A percentile compares a stretch with the other conserved stretches of the same genome.
These are phyloP conservation scores for Rhodotorula sp. DNA, from an alignment of 1,284 basidiomycete species.

Conservation along the genomic window DNA sequence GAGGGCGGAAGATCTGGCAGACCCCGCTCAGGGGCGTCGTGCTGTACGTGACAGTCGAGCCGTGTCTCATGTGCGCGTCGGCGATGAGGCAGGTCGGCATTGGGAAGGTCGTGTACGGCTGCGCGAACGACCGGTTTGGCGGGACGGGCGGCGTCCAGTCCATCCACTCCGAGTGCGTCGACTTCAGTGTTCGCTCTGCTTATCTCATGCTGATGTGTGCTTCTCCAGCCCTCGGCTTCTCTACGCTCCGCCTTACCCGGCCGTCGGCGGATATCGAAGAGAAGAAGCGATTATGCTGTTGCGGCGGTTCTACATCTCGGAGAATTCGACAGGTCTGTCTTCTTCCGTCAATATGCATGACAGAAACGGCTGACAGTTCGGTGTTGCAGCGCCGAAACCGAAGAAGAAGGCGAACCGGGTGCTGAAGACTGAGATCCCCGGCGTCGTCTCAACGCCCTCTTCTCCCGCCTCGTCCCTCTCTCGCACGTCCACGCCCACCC, in stretches of 20 bases:
- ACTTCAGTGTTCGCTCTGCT: background rate
- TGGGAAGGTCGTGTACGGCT: constrained; percentile 86
- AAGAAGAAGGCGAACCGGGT: constrained; percentile 65
- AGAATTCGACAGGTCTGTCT: constrained; percentile 80
- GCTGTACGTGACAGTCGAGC: constrained; percentile 97
- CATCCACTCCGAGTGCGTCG: constrained; percentile 67
- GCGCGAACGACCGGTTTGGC: constrained; percentile 94
- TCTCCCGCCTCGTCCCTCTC: background rate
- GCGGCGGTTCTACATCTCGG: constrained; percentile 90
- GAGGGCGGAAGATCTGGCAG: constrained; percentile 37
- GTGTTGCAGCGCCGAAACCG: constrained; percentile 65
- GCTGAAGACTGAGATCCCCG: constrained; percentile 67
- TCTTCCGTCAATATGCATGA: too few species aligned
- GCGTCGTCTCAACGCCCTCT: background rate
- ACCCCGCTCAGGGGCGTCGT: constrained; percentile 76
- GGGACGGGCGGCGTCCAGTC: constrained; percentile 93
- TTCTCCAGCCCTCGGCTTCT: constrained; percentile 42
- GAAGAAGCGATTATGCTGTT: constrained; percentile 95
- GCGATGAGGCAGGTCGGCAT: constrained; percentile 93
- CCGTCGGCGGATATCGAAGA: constrained; percentile 76
- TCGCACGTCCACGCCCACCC: background rate
- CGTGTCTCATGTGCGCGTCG: constrained; percentile 98
- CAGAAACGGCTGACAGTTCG: background rate
- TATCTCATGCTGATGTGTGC: background rate
- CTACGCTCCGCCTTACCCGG: constrained; percentile 69